Evolutionary conservation across 2,329 filamentous ascomycete genomes (phyloP).

Genomic region (Pseudopithomyces maydicus): DNA sequence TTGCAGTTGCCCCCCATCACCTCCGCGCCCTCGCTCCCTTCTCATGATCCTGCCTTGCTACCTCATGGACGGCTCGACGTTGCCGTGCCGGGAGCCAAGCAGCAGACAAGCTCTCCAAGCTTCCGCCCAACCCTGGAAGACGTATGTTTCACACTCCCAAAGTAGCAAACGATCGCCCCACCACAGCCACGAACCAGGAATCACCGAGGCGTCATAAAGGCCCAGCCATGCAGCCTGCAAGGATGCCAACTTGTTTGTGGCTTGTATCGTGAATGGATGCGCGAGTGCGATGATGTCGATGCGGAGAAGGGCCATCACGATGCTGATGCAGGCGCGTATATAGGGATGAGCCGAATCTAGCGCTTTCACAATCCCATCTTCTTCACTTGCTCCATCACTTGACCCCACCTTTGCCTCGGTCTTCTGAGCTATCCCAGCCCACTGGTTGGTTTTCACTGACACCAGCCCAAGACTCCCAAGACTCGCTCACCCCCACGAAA

Average conservation of each 20-base stretch:
- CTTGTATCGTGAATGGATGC: conserved; percentile 13
- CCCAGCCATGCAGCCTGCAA: conserved; percentile 11
- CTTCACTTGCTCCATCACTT: neutral
- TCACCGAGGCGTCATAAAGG: neutral
- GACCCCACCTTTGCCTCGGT: neutral
- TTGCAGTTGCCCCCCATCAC: too few species aligned
- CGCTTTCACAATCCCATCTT: neutral
- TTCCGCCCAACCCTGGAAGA: conserved; percentile 8
- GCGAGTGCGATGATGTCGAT: conserved; percentile 20
- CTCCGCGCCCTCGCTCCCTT: too few species aligned
- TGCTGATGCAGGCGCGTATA: conserved; percentile 13
- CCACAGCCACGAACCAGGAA: conserved; percentile 2
- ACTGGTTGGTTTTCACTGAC: neutral
- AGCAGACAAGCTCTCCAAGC: conserved; percentile 14
- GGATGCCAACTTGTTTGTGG: conserved; percentile 39
- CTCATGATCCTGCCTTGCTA: too few species aligned
- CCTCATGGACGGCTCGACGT: neutral
- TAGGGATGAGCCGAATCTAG: conserved; percentile 14
- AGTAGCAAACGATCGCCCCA: conserved; percentile 12
- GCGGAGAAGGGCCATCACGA: conserved; percentile 14
- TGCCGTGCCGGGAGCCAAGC: conserved; percentile 5
- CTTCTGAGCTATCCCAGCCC: neutral
- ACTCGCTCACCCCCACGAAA: neutral
- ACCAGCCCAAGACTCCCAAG: neutral
- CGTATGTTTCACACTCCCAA: conserved; percentile 12